Evolutionary conservation across 2,329 filamentous ascomycete species (phyloP), one percentile per base, ranked within the genome.

Genomic region (Podosphaera aphanis): DNA sequence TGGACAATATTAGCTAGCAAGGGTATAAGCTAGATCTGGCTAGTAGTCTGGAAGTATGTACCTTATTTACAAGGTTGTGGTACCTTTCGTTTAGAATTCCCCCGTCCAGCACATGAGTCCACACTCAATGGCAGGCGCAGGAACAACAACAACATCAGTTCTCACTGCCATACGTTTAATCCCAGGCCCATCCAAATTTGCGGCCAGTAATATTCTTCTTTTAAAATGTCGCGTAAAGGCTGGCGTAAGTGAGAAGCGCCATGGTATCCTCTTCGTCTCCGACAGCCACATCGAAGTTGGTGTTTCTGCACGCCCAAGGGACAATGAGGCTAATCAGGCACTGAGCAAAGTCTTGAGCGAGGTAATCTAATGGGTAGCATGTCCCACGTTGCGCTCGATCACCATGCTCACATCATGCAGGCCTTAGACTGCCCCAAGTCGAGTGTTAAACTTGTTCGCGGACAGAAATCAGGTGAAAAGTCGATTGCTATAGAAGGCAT

Each of bases 321-420:
- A 82, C 13, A 77, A 77, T 13, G 74, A 80, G 56, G 73, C 79
- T 4, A 83, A 83, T 56, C 71, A 70, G 55, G 77, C 78, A 3
- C 73, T 81, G 2, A 61, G 74, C 43, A 64, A 69, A 33, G 61
- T 83, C 3, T 62, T 84, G 46, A 76, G 77, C 50, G 63, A 73
- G 55, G 74, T 75, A 53, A 50, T 60, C 38, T 40, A 43, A 8
- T 25, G 10, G 18, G 2, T 25, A 10, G 3, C 6, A 25, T 11
- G 5, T n/a, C 15, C 19, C n/a, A 21, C 1, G n/a, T 5, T 2
- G 1, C 3, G 36, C 2, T 8, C 13, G 11, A 25, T 20, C 18
- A 38, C 19, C 25, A 20, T n/a, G n/a, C 13, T 41, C 7, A 43
- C 40, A 36, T 13, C 2, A 38, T 10, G 20, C 25, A 77, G 71